Evolutionary conservation across 2,329 filamentous ascomycete species (phyloP).

Genomic region (Xylariomycetidae sp.): DNA sequence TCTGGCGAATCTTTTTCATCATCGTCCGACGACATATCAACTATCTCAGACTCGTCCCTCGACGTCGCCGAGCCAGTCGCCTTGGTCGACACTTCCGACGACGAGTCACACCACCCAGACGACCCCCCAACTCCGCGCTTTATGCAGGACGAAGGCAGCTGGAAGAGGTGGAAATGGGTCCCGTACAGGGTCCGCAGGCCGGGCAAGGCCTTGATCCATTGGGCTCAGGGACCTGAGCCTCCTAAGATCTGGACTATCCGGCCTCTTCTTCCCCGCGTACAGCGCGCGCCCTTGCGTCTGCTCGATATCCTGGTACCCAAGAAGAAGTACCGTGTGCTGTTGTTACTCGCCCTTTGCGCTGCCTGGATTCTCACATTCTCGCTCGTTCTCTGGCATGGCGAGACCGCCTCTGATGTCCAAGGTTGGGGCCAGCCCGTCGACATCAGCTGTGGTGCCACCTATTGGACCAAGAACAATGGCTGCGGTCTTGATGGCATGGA

Average conservation of each 20-base stretch:
- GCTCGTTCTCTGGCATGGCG: slow-evolving; percentile 60
- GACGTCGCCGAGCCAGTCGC: slow-evolving; percentile 31
- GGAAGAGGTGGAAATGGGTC: slow-evolving; percentile 52
- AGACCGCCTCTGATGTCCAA: slow-evolving; percentile 52
- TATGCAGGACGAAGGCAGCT: slow-evolving; percentile 47
- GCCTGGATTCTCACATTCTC: slow-evolving; percentile 66
- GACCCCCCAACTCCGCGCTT: slow-evolving; percentile 52
- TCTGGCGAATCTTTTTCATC: no score
- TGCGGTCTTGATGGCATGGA: slow-evolving; percentile 70
- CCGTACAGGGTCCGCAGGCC: slow-evolving; percentile 49
- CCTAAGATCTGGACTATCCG: slow-evolving; percentile 46
- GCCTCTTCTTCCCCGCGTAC: slow-evolving; percentile 59
- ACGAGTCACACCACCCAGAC: slow-evolving; percentile 24
- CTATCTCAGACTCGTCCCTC: slow-evolving; percentile 24
- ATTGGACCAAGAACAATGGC: slow-evolving; percentile 64
- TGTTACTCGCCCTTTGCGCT: slow-evolving; percentile 55
- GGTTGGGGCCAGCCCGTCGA: slow-evolving; percentile 61
- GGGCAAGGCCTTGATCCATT: slow-evolving; percentile 35
- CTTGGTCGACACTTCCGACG: slow-evolving; percentile 40
- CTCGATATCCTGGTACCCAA: slow-evolving; percentile 58
- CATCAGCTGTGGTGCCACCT: slow-evolving; percentile 62
- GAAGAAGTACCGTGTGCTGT: slow-evolving; percentile 49
- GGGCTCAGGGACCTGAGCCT: slow-evolving; percentile 51
- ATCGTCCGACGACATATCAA: no score
- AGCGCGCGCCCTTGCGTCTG: slow-evolving; percentile 59